phyloP scores from a whole-genome alignment of 306 rosid species.

The Casuarina glauca region DNA sequence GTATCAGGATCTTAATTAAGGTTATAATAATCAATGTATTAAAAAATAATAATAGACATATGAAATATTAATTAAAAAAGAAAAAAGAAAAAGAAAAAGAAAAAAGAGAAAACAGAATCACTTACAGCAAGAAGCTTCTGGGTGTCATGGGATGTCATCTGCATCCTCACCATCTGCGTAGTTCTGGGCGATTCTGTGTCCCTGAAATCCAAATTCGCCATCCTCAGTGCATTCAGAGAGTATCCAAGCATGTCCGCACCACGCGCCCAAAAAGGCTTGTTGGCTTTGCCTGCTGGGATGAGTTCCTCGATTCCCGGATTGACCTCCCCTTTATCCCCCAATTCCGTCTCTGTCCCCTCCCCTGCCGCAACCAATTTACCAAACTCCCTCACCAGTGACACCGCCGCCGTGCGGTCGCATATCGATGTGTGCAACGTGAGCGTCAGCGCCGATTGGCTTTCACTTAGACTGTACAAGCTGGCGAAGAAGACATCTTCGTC shows the following conservation, averaged over 20 bases:
- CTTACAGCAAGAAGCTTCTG: slow-evolving; percentile 61
- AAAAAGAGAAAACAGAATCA: neutral
- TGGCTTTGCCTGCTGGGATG: slow-evolving; percentile 58
- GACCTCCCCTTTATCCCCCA: slow-evolving; percentile 34
- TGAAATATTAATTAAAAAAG: neutral
- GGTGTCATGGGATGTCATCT: slow-evolving; percentile 43
- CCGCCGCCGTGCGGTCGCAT: slow-evolving; percentile 73
- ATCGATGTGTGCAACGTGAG: slow-evolving; percentile 75
- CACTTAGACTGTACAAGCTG: slow-evolving; percentile 39
- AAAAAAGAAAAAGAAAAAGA: neutral
- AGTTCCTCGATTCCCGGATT: slow-evolving; percentile 62
- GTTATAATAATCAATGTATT: neutral
- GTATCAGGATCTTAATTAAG: no score
- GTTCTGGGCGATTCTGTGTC: slow-evolving; percentile 43
- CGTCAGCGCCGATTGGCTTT: slow-evolving; percentile 43
- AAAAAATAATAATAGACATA: neutral
- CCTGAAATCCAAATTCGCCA: slow-evolving; percentile 52
- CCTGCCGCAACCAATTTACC: slow-evolving; percentile 20
- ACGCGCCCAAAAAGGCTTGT: slow-evolving; percentile 89
- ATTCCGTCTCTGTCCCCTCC: slow-evolving; percentile 33
- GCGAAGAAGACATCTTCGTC: slow-evolving; percentile 53
- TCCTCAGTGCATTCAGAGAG: slow-evolving; percentile 69
- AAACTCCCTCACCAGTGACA: slow-evolving; percentile 54
- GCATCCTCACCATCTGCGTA: slow-evolving; percentile 58
- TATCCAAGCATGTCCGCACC: slow-evolving; percentile 90